Conservation (phyloP, 2,329 filamentous ascomycete genomes). For the Colletotrichum cereale region DNA sequence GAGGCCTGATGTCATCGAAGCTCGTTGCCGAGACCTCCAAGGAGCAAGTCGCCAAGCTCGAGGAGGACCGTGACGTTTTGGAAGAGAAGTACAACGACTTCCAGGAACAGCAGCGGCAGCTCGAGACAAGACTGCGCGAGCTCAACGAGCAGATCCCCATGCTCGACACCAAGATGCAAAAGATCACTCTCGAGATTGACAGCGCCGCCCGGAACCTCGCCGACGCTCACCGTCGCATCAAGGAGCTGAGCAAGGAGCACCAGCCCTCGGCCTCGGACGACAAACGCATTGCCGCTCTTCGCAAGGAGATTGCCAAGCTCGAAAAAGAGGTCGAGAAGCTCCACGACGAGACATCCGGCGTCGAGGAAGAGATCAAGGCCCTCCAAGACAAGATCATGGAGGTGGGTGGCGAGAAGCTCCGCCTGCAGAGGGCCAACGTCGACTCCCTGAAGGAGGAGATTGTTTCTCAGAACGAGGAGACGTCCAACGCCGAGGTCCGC, state of each 20-base stretch:
- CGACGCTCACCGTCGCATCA: constrained; percentile 86
- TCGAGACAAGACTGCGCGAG: constrained; percentile 79
- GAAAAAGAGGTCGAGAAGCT: constrained; percentile 85
- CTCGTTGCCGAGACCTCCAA: constrained; percentile 87
- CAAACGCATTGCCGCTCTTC: constrained; percentile 75
- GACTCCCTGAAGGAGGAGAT: constrained; percentile 91
- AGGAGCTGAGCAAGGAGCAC: constrained; percentile 85
- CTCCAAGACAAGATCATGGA: constrained; percentile 99
- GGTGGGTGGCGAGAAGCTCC: constrained; percentile 92
- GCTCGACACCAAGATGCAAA: constrained; percentile 91
- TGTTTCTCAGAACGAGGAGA: constrained; percentile 80
- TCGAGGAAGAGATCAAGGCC: constrained; percentile 92
- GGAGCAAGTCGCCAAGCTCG: constrained; percentile 89
- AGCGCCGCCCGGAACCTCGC: constrained; percentile 86
- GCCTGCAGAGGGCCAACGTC: constrained; percentile 90
- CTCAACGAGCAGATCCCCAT: constrained; percentile 84
- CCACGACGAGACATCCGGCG: constrained; percentile 84
- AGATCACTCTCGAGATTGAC: constrained; percentile 88
- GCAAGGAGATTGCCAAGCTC: constrained; percentile 82
- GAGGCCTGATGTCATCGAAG: constrained; percentile 97
- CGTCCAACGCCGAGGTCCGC: constrained; percentile 87
- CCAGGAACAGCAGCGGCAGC: constrained; percentile 84
- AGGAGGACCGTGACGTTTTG: constrained; percentile 85
- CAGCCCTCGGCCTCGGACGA: constrained; percentile 86
- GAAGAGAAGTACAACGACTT: constrained; percentile 88